These are phyloP conservation scores for Solanum sejunctum DNA, from an alignment of 257 asterid species.

Conservation along the genomic window DNA sequence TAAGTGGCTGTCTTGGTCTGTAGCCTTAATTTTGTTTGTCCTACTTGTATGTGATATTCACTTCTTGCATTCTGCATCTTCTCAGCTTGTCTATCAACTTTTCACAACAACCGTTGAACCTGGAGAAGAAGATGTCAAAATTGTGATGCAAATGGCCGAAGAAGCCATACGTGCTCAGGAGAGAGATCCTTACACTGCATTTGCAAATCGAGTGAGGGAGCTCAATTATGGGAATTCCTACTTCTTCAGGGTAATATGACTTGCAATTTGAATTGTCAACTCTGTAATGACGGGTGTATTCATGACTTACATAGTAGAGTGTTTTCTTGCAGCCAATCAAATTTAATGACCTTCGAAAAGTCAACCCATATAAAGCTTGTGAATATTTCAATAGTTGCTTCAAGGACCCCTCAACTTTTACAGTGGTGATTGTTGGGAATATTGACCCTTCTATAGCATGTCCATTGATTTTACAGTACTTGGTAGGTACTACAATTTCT, in stretches of 20 bases:
- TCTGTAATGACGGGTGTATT: background rate
- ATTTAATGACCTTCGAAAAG: constrained; percentile 59
- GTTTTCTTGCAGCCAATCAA: constrained; percentile 59
- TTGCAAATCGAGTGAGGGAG: constrained; percentile 82
- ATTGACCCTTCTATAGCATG: constrained; percentile 69
- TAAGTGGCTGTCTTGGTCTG: background rate
- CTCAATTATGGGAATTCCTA: constrained; percentile 90
- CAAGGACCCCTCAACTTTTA: constrained; percentile 87
- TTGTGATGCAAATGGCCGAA: constrained; percentile 98
- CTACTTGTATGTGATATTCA: background rate
- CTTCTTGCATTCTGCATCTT: constrained; percentile 12
- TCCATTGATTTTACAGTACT: constrained; percentile 70
- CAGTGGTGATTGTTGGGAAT: constrained; percentile 85
- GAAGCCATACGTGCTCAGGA: constrained; percentile 94
- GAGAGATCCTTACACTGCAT: constrained; percentile 90
- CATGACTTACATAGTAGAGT: background rate
- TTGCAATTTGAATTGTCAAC: background rate
- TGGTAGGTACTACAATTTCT: constrained; percentile 37
- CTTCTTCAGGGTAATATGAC: constrained; percentile 64
- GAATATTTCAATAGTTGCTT: constrained; percentile 73
- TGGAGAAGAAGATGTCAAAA: constrained; percentile 78
- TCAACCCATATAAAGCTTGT: constrained; percentile 81
- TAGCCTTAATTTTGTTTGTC: background rate
- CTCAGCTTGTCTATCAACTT: constrained; percentile 90
- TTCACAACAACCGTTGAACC: constrained; percentile 67